Base-by-base conservation (phyloP, 225 moss, liverwort and hornwort species). In the Bryum argenteum region DNA sequence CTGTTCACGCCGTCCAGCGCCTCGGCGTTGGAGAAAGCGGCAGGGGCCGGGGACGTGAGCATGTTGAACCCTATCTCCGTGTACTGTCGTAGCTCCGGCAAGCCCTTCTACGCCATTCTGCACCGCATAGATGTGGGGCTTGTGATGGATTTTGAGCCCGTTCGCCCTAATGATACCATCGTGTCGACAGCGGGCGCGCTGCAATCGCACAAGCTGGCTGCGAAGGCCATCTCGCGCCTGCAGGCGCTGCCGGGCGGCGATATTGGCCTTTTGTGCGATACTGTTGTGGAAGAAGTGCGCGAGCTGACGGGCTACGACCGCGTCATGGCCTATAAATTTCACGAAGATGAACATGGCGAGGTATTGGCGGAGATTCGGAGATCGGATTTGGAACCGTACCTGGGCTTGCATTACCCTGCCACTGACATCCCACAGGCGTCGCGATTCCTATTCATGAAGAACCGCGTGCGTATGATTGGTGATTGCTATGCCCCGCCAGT, bases 301-400 rank as follows among this genome's bases (percentile, higher is more conserved):
- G 83, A 87, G 75, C 76, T 87, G 23, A 83, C 78, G 8, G 86
- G 86, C 19, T 87, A 87, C 33, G 86, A 87, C 71, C 83, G 86
- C n/a, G 86, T 87, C 45, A 87, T 87, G 86, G 73, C 83, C 11
- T 87, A 87, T 63, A 83, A 87, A 67, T 87, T 87, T 43, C 83
- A 87, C 70, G 86, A 83, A 63, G 86, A 87, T 55, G 86, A 87
- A 57, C 86, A 87, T 37, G 86, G 86, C 24, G 86, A 87, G 70
- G 86, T 87, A 44, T 71, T 87, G 41, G 86, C 86, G 3, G 86
- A 87, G 83, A 87, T 87, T 73, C 83, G 86, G 52, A 72, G 83
- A 66, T 83, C 86, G 5, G 86, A 87, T 73, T 66, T 87, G 55
- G 86, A 87, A 33, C 86, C 86, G 11, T 87, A 87, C 37, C 57